A percentile compares a stretch with the other conserved stretches of the same genome.
Evolutionary conservation across 2,329 filamentous ascomycete species (phyloP).

Genomic region (Fonsecaea nubica): DNA sequence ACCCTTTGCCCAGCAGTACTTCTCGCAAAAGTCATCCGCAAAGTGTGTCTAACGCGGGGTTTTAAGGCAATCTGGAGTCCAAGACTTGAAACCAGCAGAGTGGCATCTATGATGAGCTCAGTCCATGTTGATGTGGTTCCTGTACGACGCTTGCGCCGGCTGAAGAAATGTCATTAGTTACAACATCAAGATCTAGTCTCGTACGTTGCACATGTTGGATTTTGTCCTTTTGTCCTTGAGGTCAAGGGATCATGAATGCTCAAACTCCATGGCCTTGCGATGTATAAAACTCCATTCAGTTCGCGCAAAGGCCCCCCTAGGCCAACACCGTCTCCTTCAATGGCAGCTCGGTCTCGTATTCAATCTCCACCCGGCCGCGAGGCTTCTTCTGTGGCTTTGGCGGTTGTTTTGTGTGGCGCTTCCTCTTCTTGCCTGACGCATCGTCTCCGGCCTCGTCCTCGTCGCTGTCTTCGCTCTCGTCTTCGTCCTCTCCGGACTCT

Average conservation of each 20-base stretch:
- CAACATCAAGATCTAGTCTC: neutral
- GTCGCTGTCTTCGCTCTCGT: conserved; percentile 64
- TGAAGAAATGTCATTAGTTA: neutral
- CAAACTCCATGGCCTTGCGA: neutral
- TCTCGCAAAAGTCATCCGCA: neutral
- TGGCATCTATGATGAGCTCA: neutral
- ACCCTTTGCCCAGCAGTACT: neutral
- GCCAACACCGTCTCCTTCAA: conserved; percentile 57
- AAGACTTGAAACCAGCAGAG: neutral
- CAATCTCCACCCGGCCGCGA: conserved; percentile 72
- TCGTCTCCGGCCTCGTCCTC: conserved; percentile 57
- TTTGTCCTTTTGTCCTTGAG: neutral
- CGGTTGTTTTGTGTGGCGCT: conserved; percentile 57
- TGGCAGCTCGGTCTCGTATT: conserved; percentile 75
- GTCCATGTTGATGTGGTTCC: neutral
- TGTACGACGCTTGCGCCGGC: neutral
- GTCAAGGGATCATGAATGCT: neutral
- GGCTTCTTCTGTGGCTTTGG: conserved; percentile 65
- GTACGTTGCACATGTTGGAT: neutral
- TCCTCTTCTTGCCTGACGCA: conserved; percentile 61
- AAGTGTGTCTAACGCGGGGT: too few species aligned
- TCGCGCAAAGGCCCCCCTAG: neutral
- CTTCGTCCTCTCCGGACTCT: conserved; percentile 66
- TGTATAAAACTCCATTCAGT: neutral
- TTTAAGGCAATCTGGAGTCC: too few species aligned